Evolutionary conservation across 805 yeast genomes (phyloP).

Genomic region (Schwanniomyces vanrijiae): DNA sequence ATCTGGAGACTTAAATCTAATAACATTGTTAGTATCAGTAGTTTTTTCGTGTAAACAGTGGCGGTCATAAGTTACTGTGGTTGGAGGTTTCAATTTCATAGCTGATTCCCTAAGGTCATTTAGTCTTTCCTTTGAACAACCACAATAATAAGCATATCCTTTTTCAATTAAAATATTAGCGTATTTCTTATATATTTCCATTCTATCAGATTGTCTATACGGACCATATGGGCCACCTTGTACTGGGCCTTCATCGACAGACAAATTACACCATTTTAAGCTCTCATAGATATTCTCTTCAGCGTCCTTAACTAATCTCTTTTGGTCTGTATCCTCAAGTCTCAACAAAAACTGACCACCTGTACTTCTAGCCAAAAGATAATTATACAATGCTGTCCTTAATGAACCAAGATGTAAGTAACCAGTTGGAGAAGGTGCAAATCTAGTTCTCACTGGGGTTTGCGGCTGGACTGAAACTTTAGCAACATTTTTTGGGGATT

Average conservation of each 20-base stretch:
- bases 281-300: constrained; percentile 77
- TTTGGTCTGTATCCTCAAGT: constrained; percentile 91
- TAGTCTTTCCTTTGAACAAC: constrained; percentile 79
- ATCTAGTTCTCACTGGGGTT: constrained; percentile 76
- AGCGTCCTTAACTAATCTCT: constrained; percentile 76
- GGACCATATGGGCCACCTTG: constrained; percentile 65
- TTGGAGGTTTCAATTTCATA: constrained; percentile 74
- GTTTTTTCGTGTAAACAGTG: constrained; percentile 53
- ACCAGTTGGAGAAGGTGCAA: constrained; percentile 99
- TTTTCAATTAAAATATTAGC: constrained; percentile 53
- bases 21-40: constrained; percentile 37
- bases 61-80: constrained; percentile 89
- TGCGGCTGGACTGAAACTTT: constrained; percentile 35
- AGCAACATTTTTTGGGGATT: background rate
- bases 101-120: constrained; percentile 71
- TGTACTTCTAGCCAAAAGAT: constrained; percentile 73
- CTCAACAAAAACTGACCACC: constrained; percentile 80
- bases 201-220: constrained; percentile 82
- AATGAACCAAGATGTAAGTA: constrained; percentile 89
- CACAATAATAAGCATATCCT: constrained; percentile 84
- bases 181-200: constrained; percentile 61
- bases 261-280: constrained; percentile 72
- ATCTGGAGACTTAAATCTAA: constrained; percentile 78
- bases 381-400: constrained; percentile 91
- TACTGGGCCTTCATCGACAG: constrained; percentile 80